A percentile compares a stretch with the other conserved stretches of the same genome.
Evolutionary conservation across 129 eudicot species (phyloP).

Genomic region (Helianthus annuus): HanXRQr2.0-SUNRISE NC_035436.2:53905099-53905598

Average conservation of each 20-base stretch:
- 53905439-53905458: neutral
- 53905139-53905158: conserved; percentile 77
- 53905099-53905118: conserved; percentile 84
- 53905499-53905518: conserved; percentile 81
- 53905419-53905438: neutral
- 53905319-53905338: conserved; percentile 70
- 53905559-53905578: conserved; percentile 63
- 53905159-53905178: conserved; percentile 76
- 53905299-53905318: conserved; percentile 95
- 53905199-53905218: conserved; percentile 84
- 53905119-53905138: conserved; percentile 73
- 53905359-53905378: conserved; percentile 83
- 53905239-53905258: neutral
- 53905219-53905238: neutral
- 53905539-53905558: conserved; percentile 77
- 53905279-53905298: conserved; percentile 56
- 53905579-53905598: conserved; percentile 82
- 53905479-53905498: conserved; percentile 78
- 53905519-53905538: conserved; percentile 89
- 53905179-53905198: conserved; percentile 87
- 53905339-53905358: conserved; percentile 83
- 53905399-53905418: neutral
- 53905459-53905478: neutral
- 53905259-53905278: neutral
- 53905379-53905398: conserved; percentile 96